These are phyloP conservation scores for Lodderomyces metapsilosis DNA, from an alignment of 1,139 yeast genomes.

Conservation along the genomic window DNA sequence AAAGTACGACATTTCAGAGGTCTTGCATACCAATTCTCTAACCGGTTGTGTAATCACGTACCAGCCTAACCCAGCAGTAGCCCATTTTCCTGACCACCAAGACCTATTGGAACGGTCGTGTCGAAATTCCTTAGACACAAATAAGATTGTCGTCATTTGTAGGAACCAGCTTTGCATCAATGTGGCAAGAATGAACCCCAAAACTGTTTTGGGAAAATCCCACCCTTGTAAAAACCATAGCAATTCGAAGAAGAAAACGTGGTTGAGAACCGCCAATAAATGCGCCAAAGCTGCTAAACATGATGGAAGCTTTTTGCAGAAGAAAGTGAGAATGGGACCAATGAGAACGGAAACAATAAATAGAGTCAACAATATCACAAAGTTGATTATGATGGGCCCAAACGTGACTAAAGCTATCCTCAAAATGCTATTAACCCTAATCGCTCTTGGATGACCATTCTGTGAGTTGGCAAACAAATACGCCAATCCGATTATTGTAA, in stretches of 20 bases:
- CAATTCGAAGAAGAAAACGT: constrained; percentile 46
- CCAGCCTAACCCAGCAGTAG: constrained; percentile 53
- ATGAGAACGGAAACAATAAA: constrained; percentile 40
- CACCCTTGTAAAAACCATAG: constrained; percentile 55
- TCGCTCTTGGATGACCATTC: constrained; percentile 28
- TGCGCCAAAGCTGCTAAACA: constrained; percentile 46
- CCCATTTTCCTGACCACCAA: constrained; percentile 74
- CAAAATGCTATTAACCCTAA: constrained; percentile 31
- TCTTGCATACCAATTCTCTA: constrained; percentile 54
- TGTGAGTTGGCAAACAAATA: constrained; percentile 48
- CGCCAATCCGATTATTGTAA: constrained; percentile 33
- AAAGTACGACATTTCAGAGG: constrained; percentile 54
- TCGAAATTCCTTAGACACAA: constrained; percentile 50
- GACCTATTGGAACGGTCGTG: constrained; percentile 52
- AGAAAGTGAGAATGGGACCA: constrained; percentile 46
- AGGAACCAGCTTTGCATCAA: constrained; percentile 47
- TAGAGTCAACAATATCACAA: constrained; percentile 33
- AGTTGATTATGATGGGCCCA: constrained; percentile 49
- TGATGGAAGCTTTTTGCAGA: constrained; percentile 41
- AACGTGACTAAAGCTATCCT: constrained; percentile 43
- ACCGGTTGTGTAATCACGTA: constrained; percentile 50
- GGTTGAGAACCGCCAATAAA: constrained; percentile 38
- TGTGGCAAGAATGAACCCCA: constrained; percentile 45
- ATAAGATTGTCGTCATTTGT: constrained; percentile 33
- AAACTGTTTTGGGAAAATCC: constrained; percentile 46